Evolutionary conservation across 164 flowering plant genomes (phyloP), one percentile per base, ranked within the genome.

Genomic region (Buxus sempervirens): DNA sequence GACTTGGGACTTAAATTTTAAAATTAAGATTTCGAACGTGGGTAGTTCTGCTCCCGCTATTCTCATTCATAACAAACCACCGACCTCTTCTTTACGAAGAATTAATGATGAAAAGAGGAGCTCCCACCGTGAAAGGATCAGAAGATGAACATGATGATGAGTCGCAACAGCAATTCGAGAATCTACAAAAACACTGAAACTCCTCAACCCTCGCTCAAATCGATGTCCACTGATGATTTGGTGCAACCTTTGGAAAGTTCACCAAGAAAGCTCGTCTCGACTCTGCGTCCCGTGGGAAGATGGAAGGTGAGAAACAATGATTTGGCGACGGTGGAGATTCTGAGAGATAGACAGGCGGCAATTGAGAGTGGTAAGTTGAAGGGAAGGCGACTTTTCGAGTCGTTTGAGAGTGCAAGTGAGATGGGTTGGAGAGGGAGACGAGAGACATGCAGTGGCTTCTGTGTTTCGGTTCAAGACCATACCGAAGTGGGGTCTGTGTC

Each of bases 341-440:
- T 69, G 1, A 62, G 56, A 3, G 85, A 82, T 71, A 73, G 83
- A 53, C 76, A 70, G 66, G 82, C 63, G 0, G 85, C 81, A 23
- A 70, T 79, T 0, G 77, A 72, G 58, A 81, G 76, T 8, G 84
- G 85, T 4, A 73, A 69, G 69, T 42, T 87, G 58, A 84, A 80
- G 69, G 83, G 86, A 0, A 66, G 84, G 42, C n/a, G 79, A 49
- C 86, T 87, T 54, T 78, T 80, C 13, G 81, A 75, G 54, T 72
- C 32, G 14, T 58, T 42, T 16, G 78, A 70, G 48, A 66, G 57
- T 69, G 74, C 63, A 22, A 42, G 48, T 26, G 63, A 59, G 22
- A 36, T 67, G 42, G 71, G 58, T 38, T 16, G 41, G 32, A 41
- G 49, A n/a, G 63, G 51, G 48, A 41, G 41, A 5, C 69, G 72